These are phyloP conservation scores for Pseudogymnoascus sp. DNA, from an alignment of 2,329 filamentous ascomycete genomes.

Conservation along the genomic window DNA sequence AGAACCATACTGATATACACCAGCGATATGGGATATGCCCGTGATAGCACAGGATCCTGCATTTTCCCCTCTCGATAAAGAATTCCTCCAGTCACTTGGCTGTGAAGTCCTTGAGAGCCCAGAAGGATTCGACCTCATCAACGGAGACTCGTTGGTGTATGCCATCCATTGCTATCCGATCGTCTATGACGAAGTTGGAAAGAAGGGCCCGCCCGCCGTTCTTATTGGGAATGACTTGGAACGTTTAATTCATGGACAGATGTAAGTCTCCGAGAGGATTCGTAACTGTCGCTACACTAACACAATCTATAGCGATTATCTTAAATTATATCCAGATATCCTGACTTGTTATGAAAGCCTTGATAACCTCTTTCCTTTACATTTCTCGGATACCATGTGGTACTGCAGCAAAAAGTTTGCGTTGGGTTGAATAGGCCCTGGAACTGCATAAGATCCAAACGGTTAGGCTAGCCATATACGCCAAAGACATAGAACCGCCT, in stretches of 20 bases:
- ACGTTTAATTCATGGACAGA: neutral
- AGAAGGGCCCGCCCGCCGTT: constrained; percentile 20
- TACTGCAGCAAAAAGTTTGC: neutral
- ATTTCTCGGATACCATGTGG: constrained; percentile 3
- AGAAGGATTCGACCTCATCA: constrained; percentile 23
- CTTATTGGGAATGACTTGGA: constrained; percentile 23
- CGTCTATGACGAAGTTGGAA: constrained; percentile 24
- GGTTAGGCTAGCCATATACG: neutral
- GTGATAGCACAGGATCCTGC: constrained; percentile 27
- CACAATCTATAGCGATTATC: neutral
- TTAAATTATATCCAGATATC: neutral
- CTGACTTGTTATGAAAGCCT: neutral
- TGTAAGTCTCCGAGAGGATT: neutral
- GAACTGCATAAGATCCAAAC: neutral
- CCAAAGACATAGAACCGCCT: neutral
- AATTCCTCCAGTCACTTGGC: constrained; percentile 23
- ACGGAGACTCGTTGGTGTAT: constrained; percentile 25
- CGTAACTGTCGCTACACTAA: neutral
- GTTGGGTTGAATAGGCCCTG: neutral
- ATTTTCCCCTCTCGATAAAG: constrained; percentile 26
- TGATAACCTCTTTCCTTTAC: neutral
- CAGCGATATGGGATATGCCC: neutral
- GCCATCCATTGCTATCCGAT: constrained; percentile 29
- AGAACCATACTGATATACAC: neutral
- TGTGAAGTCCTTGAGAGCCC: constrained; percentile 25